A percentile compares a stretch with the other conserved stretches of the same genome.
phyloP scores from a whole-genome alignment of 2,329 filamentous ascomycete genomes.

The Cladosporium colombiae region DNA sequence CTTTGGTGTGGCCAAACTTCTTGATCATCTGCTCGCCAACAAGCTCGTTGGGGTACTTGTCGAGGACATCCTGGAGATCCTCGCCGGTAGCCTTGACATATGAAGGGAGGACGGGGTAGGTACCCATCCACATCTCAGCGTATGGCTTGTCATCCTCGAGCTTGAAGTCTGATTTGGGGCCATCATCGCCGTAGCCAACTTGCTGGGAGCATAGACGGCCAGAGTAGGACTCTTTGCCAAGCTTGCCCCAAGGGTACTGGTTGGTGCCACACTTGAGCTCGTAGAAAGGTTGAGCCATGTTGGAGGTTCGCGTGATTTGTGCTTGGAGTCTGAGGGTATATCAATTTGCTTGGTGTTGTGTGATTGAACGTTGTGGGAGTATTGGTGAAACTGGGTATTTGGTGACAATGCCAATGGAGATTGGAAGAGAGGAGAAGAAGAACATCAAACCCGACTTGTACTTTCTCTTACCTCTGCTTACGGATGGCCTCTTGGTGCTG shows the following conservation, averaged over 20 bases:
- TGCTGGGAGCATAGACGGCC: slow-evolving; percentile 62
- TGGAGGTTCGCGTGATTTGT: slow-evolving; percentile 8
- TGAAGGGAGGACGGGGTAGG: slow-evolving; percentile 70
- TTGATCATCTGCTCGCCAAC: slow-evolving; percentile 63
- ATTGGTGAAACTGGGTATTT: neutral
- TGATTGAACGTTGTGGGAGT: neutral
- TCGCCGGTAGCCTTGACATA: slow-evolving; percentile 64
- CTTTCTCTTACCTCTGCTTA: slow-evolving; percentile 10
- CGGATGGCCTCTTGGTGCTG: slow-evolving; percentile 2
- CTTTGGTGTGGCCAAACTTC: slow-evolving; percentile 61
- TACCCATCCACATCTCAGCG: slow-evolving; percentile 73
- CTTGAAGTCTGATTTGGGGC: slow-evolving; percentile 54
- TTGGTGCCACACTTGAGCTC: slow-evolving; percentile 58
- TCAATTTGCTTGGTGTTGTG: neutral
- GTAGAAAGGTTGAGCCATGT: slow-evolving; percentile 54
- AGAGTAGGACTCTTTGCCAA: slow-evolving; percentile 65
- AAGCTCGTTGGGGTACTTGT: slow-evolving; percentile 61
- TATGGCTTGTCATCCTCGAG: slow-evolving; percentile 66
- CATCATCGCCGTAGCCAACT: slow-evolving; percentile 48
- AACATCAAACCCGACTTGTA: neutral
- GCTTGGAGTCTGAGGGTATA: neutral
- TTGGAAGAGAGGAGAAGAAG: neutral
- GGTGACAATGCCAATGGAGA: neutral
- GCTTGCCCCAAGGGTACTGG: slow-evolving; percentile 71
- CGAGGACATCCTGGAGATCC: slow-evolving; percentile 64